phyloP scores from a whole-genome alignment of 176 grass and related monocot genomes.

The Oryza meridionalis region DNA sequence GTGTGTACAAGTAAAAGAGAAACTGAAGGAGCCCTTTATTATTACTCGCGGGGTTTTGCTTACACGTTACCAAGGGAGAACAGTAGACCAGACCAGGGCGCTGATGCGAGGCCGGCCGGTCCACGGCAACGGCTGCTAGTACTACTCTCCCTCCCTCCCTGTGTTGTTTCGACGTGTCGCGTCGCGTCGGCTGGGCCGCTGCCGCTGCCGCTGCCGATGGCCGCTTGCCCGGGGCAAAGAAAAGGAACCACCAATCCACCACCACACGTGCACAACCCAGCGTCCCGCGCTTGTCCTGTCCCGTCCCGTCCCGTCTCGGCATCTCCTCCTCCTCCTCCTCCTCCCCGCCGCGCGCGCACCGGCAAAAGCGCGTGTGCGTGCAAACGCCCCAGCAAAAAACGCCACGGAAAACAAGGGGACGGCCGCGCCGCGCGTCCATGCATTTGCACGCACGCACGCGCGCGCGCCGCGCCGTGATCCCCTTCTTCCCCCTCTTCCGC shows the following conservation, averaged over 20 bases:
- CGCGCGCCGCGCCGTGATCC: too few species aligned
- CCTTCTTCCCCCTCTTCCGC: too few species aligned
- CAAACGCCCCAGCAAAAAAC: background rate
- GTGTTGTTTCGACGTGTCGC: background rate
- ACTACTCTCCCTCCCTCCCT: too few species aligned
- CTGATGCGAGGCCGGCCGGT: background rate
- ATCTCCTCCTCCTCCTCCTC: background rate
- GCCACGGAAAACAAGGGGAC: background rate
- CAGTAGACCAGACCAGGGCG: background rate
- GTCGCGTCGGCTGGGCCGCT: background rate
- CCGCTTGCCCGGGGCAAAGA: background rate
- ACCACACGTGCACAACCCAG: background rate
- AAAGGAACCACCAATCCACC: background rate
- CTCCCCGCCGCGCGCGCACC: background rate
- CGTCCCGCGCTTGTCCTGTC: background rate
- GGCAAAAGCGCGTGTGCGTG: background rate
- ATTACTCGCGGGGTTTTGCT: background rate
- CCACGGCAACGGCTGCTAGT: constrained; percentile 19
- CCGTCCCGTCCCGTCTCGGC: background rate
- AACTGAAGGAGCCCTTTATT: too few species aligned
- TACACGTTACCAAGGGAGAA: constrained; percentile 13
- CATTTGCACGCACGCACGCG: too few species aligned
- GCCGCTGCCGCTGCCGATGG: background rate
- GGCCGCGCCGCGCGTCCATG: too few species aligned
- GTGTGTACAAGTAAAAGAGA: too few species aligned